phyloP scores from a whole-genome alignment of 164 flowering plant species.

The Liquidambar formosana region DNA sequence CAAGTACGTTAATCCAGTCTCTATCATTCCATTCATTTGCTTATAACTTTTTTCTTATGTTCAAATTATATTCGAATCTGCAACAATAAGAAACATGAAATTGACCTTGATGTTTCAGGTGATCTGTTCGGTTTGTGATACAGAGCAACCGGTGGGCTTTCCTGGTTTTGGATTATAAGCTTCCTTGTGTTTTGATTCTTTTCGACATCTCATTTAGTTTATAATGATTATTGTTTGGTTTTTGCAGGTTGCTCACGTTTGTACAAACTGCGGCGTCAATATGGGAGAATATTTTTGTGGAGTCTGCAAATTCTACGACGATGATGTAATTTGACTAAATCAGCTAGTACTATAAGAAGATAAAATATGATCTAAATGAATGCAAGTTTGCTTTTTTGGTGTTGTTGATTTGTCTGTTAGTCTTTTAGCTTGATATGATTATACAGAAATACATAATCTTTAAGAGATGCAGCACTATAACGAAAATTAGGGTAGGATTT shows the following conservation, averaged over 20 bases:
- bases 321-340: conserved; percentile 56
- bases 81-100: not conserved
- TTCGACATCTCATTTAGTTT: not conserved
- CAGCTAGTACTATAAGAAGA: not conserved
- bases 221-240: not conserved
- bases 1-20: conserved; percentile 46
- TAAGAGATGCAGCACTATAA: no score
- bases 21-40: not conserved
- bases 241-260: conserved; percentile 62
- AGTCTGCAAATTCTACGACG: conserved; percentile 89
- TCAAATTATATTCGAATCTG: no score
- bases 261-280: conserved; percentile 87
- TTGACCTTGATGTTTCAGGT: conserved; percentile 41
- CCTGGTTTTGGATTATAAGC: conserved; percentile 1
- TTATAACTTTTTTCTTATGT: no score
- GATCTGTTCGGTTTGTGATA: conserved; percentile 70
- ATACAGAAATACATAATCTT: no score
- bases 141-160: conserved; percentile 64
- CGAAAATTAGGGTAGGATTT: no score
- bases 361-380: not conserved
- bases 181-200: conserved; percentile 2
- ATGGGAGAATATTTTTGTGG: conserved; percentile 96
- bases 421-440: no score
- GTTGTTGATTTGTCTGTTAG: not conserved
- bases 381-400: not conserved